A percentile compares a stretch with the other conserved stretches of the same genome.
These are phyloP conservation scores for Acarospora socialis DNA, from an alignment of 2,329 filamentous ascomycete genomes.

Conservation along the genomic window DNA sequence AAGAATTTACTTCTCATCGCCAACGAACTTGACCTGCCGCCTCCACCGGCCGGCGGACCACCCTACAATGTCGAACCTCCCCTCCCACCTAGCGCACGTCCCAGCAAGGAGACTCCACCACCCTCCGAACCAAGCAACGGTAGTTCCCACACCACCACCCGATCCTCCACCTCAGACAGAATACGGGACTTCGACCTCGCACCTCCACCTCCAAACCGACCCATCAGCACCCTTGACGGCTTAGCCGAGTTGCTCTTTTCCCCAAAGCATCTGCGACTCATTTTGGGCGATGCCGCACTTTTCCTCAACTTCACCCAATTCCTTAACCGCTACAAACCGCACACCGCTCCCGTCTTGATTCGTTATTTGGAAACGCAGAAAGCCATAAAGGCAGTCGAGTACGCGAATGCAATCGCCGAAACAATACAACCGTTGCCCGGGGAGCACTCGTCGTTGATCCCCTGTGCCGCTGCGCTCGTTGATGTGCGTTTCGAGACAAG, in stretches of 20 bases:
- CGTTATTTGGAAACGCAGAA: constrained; percentile 28
- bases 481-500: constrained; percentile 25
- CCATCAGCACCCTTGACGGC: constrained; percentile 21
- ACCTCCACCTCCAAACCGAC: constrained; percentile 24
- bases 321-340: constrained; percentile 25
- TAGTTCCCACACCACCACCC: too few species aligned
- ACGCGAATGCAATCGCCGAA: constrained; percentile 30
- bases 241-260: constrained; percentile 28
- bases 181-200: constrained; percentile 25
- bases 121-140: too few species aligned
- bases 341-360: constrained; percentile 21
- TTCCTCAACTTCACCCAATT: constrained; percentile 25
- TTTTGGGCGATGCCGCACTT: constrained; percentile 25
- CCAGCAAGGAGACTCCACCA: too few species aligned
- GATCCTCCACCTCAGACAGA: too few species aligned
- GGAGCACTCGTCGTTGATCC: constrained; percentile 11
- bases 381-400: constrained; percentile 28
- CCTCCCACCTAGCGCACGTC: too few species aligned
- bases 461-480: constrained; percentile 20
- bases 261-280: constrained; percentile 27
- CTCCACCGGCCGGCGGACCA: too few species aligned
- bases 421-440: constrained; percentile 17
- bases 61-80: too few species aligned
- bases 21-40: too few species aligned
- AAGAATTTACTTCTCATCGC: too few species aligned